phyloP scores from a whole-genome alignment of 768 basidiomycete genomes.

The Sistotremastrum niveocremeum region DNA sequence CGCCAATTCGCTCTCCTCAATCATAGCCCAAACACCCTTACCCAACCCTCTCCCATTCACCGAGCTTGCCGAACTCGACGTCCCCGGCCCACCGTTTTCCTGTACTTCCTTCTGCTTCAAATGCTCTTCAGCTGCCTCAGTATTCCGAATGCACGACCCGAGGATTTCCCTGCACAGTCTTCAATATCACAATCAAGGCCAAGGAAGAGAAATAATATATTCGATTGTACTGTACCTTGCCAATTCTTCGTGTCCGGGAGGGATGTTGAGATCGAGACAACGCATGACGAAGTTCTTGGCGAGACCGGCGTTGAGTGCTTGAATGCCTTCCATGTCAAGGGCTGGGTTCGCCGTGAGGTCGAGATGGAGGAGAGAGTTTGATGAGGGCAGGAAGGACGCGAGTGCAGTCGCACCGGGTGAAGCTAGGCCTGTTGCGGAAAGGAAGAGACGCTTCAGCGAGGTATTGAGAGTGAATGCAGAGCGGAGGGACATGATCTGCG shows the following conservation, averaged over 20 bases:
- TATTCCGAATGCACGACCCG: slow-evolving; percentile 84
- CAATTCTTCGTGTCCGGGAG: slow-evolving; percentile 70
- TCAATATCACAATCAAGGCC: background rate
- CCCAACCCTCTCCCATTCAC: slow-evolving; percentile 36
- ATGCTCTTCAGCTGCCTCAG: slow-evolving; percentile 62
- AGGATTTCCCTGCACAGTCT: slow-evolving; percentile 82
- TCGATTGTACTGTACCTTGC: slow-evolving; percentile 29
- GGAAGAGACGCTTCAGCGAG: slow-evolving; percentile 82
- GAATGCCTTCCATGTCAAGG: slow-evolving; percentile 80
- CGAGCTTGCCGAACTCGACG: slow-evolving; percentile 8
- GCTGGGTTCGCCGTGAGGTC: slow-evolving; percentile 68
- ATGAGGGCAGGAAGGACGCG: slow-evolving; percentile 93
- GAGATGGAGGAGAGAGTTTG: slow-evolving; percentile 74
- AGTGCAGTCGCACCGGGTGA: slow-evolving; percentile 85
- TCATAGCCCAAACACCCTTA: slow-evolving; percentile 74
- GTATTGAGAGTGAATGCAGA: slow-evolving; percentile 89
- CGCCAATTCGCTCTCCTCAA: slow-evolving; percentile 75
- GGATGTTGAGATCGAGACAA: slow-evolving; percentile 88
- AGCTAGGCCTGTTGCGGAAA: slow-evolving; percentile 68
- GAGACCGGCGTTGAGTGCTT: slow-evolving; percentile 81
- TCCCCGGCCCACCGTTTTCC: slow-evolving; percentile 11
- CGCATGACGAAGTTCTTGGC: slow-evolving; percentile 77
- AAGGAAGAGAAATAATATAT: slow-evolving; percentile 13
- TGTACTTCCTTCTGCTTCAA: slow-evolving; percentile 6
- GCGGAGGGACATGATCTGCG: slow-evolving; percentile 70